Conservation (phyloP, 129 eudicot genomes). For the Flaveria trinervia region DNA sequence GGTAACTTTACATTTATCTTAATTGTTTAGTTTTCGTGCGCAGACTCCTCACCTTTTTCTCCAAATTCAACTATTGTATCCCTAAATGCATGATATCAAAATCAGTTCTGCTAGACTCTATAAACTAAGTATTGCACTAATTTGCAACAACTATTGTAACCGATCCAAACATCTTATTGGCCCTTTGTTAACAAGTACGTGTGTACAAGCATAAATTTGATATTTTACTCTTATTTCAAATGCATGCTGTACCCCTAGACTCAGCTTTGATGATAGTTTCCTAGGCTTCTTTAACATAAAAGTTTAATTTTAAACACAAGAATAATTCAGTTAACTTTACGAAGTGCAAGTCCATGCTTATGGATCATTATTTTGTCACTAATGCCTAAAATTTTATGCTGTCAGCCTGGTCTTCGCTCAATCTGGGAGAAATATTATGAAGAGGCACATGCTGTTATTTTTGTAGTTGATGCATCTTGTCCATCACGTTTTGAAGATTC, state of each 20-base stretch:
- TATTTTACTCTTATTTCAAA: background rate
- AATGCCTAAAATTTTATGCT: slow-evolving; percentile 30
- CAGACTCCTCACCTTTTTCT: background rate
- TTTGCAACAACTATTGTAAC: background rate
- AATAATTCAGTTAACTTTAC: slow-evolving; percentile 7
- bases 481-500: slow-evolving; percentile 98
- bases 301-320: background rate
- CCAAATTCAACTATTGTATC: background rate
- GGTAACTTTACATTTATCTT: background rate
- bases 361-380: slow-evolving; percentile 23
- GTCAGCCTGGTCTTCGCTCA: slow-evolving; percentile 98
- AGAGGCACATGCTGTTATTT: slow-evolving; percentile 97
- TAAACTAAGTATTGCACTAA: background rate
- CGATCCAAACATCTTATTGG: background rate
- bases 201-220: background rate
- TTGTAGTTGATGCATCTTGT: slow-evolving; percentile 84
- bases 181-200: background rate
- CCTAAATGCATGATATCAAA: background rate
- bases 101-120: background rate
- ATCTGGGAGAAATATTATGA: slow-evolving; percentile 99
- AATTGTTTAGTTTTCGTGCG: background rate
- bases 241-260: background rate
- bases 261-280: slow-evolving; percentile 15
- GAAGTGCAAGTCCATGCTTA: slow-evolving; percentile 4
- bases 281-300: slow-evolving; percentile 1